These are phyloP conservation scores for Flammula alnicola DNA, from an alignment of 1,284 basidiomycete species.

Conservation along the genomic window DNA sequence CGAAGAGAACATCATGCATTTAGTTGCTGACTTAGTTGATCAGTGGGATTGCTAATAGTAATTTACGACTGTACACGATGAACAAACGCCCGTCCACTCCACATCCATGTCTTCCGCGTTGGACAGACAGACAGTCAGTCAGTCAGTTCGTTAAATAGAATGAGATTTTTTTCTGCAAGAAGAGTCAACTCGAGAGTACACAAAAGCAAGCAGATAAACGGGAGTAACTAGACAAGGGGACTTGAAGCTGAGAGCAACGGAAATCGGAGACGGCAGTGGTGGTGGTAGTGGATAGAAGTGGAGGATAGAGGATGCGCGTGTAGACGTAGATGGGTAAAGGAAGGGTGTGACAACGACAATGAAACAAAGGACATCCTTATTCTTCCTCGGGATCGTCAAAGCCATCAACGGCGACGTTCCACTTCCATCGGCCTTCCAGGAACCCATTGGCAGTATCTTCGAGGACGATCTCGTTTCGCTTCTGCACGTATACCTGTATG, in stretches of 20 bases:
- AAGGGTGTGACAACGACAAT: not conserved
- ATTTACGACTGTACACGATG: too few species aligned
- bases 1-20: too few species aligned
- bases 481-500: conserved; percentile 96
- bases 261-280: not conserved
- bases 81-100: too few species aligned
- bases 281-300: not conserved
- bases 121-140: too few species aligned
- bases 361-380: not conserved
- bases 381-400: conserved; percentile 50
- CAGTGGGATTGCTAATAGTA: too few species aligned
- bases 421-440: conserved; percentile 83
- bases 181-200: not conserved
- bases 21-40: too few species aligned
- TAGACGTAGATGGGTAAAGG: conserved; percentile 2
- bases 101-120: too few species aligned
- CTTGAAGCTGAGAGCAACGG: not conserved
- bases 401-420: conserved; percentile 71
- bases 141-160: not conserved
- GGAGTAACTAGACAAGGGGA: not conserved
- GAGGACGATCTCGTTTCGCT: conserved; percentile 92
- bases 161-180: conserved; percentile 1
- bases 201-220: not conserved
- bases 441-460: conserved; percentile 94
- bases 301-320: not conserved